Percentiles rank a stretch among this genome's conserved stretches.
These are phyloP conservation scores for Prunus mira DNA, from an alignment of 306 rosid genomes.

Conservation along the genomic window DNA sequence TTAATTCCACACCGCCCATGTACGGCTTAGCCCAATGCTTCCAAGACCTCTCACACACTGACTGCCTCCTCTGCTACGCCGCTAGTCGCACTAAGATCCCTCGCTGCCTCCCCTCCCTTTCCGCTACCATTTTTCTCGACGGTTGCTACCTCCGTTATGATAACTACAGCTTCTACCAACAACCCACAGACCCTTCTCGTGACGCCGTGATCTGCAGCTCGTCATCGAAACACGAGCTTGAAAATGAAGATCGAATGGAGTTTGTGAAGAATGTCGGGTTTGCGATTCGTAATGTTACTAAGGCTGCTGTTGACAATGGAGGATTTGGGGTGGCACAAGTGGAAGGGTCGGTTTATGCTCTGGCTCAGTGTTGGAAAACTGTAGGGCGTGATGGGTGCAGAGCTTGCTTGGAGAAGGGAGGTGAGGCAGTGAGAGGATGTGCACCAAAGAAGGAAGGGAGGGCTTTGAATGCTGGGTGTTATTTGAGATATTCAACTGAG, in stretches of 20 bases:
- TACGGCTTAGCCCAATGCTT: conserved; percentile 71
- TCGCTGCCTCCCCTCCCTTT: conserved; percentile 66
- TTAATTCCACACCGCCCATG: conserved; percentile 47
- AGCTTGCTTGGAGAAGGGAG: conserved; percentile 62
- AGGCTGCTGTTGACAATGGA: conserved; percentile 25
- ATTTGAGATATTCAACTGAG: conserved; percentile 64
- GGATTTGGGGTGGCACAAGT: conserved; percentile 51
- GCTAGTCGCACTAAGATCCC: conserved; percentile 75
- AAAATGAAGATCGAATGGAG: conserved; percentile 15
- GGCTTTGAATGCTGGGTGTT: conserved; percentile 79
- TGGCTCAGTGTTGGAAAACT: conserved; percentile 86
- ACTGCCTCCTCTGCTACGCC: conserved; percentile 78
- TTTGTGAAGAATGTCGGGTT: conserved; percentile 23
- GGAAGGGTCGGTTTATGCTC: conserved; percentile 46
- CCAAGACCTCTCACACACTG: conserved; percentile 64
- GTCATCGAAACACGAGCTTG: neutral
- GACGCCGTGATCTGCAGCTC: conserved; percentile 55
- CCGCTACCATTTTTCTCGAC: conserved; percentile 72
- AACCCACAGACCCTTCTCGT: conserved; percentile 22
- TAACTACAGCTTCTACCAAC: conserved; percentile 53
- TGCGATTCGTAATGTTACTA: conserved; percentile 35
- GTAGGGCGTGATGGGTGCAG: conserved; percentile 43
- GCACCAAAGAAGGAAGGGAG: conserved; percentile 60
- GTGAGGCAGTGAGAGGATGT: conserved; percentile 34
- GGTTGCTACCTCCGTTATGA: conserved; percentile 91